Base-by-base conservation (phyloP, 2,329 filamentous ascomycete species). In the Tetracladium maxilliforme region DNA sequence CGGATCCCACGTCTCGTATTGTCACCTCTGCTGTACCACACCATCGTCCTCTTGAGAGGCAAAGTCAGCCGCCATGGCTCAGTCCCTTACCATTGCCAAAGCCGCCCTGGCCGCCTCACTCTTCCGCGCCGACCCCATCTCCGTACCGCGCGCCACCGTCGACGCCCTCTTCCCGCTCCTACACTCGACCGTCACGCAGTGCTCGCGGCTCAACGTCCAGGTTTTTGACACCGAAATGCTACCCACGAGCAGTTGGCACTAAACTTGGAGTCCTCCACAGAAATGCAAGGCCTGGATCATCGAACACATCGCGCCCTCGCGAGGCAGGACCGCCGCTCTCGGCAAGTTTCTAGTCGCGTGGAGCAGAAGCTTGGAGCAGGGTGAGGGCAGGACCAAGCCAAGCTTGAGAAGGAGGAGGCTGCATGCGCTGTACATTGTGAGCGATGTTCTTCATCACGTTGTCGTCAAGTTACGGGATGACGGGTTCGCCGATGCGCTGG, bases 281-380 rank as follows among this genome's bases (percentile, higher is more conserved):
- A 79, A 70, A 61, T 86, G 80, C 66, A 92, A 86, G 66, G 62
- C 68, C 53, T 92, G 82, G 82, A 75, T 87, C 42, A 53, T 84
- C 44, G 64, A 65, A 40, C 69, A 83, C 55, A 59, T 87, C 44
- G 61, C 69, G 39, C 63, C 64, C 30, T 90, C 82, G 31, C 48
- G 65, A 29, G 57, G 64, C 37, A 73, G 83, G 39, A 64, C 70
- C 35, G 54, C 59, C 30, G 67, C 74, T 21, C 55, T 92, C 36
- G 78, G 70, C 38, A 86, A 82, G 51, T 42, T 23, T 34, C 38
- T 21, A 29, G 33, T 28, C 21, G 31, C 22, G 36, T 33, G 19
- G 12, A 22, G 22, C 26, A 16, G 19, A 22, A 25, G 25, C 13
- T 22, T 28, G 32, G 16, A 29, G 28, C 29, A 39, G 39, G 32